Evolutionary conservation across 176 grass and related monocot genomes (phyloP), one percentile per base, ranked within the genome.

Genomic region (Hordeum marinum): DNA sequence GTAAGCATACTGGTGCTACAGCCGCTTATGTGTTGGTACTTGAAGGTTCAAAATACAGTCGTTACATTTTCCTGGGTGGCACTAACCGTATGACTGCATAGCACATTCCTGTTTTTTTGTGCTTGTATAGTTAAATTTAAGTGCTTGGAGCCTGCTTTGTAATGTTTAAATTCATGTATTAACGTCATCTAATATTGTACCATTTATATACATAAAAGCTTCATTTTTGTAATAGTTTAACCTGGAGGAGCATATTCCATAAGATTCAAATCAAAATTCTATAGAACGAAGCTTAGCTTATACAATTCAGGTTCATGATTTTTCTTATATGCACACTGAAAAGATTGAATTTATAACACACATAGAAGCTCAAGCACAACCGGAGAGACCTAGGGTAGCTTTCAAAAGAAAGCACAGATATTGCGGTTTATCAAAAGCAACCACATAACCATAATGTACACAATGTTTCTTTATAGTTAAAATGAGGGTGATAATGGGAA

Each of bases 1-100:
- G 46, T 50, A 63, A 61, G 37, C 35, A 42, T 43, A 41, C 37
- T 62, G 23, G 41, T 26, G 13, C 8, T 1, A 2, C n/a, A 63
- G n/a, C 4, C 23, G 1, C 13, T 39, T 79, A 41, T 41, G 36
- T 79, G 36, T 79, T 62, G 14, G 57, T 20, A 63, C n/a, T 63
- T 63, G 37, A 79, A 79, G 41, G 14, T 61, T 74, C 65, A 87
- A 82, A 68, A 58, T 46, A 46, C 35, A 69, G 27, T 24, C 6
- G 9, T 67, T n/a, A 11, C 14, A 26, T 68, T 82, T 75, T 7
- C 5, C 2, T 20, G 6, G 23, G 75, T 13, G 25, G 31, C 9
- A 36, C 25, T 50, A 83, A 50, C 75, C 2, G 3, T 34, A 73
- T 78, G 23, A 52, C 48, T 42, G 41, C 63, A 40, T 41, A 84